These are phyloP conservation scores for Xerocomus spinulosus DNA, from an alignment of 768 basidiomycete species.

Conservation along the genomic window DNA sequence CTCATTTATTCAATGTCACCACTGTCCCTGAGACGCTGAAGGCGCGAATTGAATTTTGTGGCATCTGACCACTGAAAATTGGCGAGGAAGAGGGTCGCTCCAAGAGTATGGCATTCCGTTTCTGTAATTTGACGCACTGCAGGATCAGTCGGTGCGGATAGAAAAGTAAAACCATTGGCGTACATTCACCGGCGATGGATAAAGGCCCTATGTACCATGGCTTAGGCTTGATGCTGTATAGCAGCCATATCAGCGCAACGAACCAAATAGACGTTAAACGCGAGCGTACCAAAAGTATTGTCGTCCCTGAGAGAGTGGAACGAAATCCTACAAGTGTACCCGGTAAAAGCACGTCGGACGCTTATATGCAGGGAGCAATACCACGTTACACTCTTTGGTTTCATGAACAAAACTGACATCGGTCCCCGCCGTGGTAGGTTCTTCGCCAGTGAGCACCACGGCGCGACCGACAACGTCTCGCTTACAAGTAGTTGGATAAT, in stretches of 20 bases:
- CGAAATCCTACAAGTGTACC: constrained; percentile 42
- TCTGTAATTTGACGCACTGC: constrained; percentile 54
- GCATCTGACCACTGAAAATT: constrained; percentile 74
- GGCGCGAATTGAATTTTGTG: constrained; percentile 62
- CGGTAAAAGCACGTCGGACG: background rate
- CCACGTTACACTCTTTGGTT: constrained; percentile 50
- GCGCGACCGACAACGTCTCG: constrained; percentile 45
- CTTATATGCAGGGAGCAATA: constrained; percentile 32
- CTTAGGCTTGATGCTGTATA: constrained; percentile 49
- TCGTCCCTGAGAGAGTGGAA: constrained; percentile 43
- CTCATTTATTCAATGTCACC: constrained; percentile 49
- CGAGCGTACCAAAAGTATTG: constrained; percentile 32
- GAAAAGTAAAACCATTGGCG: constrained; percentile 14
- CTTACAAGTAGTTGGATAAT: constrained; percentile 37
- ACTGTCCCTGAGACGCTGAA: constrained; percentile 47
- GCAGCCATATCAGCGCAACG: constrained; percentile 23
- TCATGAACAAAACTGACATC: constrained; percentile 66
- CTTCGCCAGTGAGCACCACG: constrained; percentile 50
- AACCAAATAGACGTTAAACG: background rate
- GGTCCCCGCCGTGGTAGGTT: constrained; percentile 65
- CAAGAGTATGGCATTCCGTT: constrained; percentile 54
- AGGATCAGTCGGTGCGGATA: background rate
- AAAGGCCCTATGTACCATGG: constrained; percentile 58
- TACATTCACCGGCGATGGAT: constrained; percentile 49
- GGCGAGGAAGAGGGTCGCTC: constrained; percentile 55